These are phyloP conservation scores for Eucalyptus microcorys DNA, from an alignment of 345 rosid genomes.

Conservation along the genomic window DNA sequence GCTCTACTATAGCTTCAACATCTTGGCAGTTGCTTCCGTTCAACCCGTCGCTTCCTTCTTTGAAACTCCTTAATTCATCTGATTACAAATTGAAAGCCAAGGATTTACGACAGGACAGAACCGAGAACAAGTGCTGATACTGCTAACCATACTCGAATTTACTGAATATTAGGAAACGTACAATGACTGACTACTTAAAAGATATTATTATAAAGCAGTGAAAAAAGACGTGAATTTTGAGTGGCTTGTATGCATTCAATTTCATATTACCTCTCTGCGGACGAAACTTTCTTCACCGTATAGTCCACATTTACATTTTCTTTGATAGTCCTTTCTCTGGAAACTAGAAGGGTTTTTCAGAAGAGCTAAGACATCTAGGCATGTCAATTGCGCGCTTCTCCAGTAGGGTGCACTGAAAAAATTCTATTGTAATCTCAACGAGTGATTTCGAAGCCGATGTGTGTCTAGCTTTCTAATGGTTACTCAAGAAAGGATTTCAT, in stretches of 20 bases:
- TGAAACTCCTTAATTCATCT: constrained; percentile 19
- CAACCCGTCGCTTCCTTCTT: constrained; percentile 1
- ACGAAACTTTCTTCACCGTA: not conserved
- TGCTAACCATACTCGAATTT: not conserved
- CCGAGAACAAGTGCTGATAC: not conserved
- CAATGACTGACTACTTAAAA: not conserved
- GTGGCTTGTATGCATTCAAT: not conserved
- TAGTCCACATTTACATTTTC: not conserved
- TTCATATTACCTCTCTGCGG: not conserved
- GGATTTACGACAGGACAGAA: not conserved
- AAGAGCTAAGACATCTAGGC: not conserved
- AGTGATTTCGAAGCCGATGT: not conserved
- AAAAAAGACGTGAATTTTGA: not conserved
- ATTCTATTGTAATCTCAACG: not conserved
- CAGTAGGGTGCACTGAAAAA: not conserved
- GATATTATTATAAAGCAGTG: not conserved
- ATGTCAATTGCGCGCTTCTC: not conserved
- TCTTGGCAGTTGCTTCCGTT: not conserved
- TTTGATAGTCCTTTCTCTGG: not conserved
- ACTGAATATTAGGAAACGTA: not conserved
- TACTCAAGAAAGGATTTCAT: not conserved
- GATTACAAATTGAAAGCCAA: not conserved
- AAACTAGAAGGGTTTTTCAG: not conserved
- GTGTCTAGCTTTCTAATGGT: not conserved
- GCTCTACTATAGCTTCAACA: constrained; percentile 17